Evolutionary conservation across 352 stramenopile species (phyloP).

Genomic region (Globisporangium cystogenes): DNA sequence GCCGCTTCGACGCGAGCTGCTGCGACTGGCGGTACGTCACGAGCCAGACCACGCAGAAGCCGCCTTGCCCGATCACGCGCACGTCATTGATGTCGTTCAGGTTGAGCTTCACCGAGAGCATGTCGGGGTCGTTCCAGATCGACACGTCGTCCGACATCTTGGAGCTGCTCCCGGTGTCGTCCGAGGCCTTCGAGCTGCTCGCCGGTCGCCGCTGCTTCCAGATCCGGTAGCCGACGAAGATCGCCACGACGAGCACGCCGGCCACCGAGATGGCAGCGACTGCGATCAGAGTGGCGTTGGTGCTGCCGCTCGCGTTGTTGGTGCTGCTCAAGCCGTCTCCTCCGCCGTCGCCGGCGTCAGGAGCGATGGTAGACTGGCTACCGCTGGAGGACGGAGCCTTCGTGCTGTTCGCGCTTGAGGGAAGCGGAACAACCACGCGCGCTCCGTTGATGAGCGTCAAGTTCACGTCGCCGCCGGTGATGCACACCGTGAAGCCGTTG

Average conservation of each 20-base stretch:
- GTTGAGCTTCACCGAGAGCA: neutral
- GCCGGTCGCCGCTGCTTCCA: neutral
- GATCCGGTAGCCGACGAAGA: neutral
- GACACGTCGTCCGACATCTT: neutral
- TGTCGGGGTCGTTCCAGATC: neutral
- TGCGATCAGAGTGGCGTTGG: neutral
- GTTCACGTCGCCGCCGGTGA: conserved; percentile 2
- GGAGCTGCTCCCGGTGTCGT: neutral
- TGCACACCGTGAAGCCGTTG: conserved; percentile 5
- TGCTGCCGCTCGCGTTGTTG: neutral
- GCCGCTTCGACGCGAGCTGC: neutral
- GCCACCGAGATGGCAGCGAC: neutral
- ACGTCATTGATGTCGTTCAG: neutral
- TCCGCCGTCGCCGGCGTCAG: neutral
- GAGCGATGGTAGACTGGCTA: neutral
- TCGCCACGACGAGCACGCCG: neutral
- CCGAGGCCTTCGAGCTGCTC: neutral
- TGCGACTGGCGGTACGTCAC: neutral
- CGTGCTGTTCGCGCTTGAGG: neutral
- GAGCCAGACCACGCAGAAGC: neutral
- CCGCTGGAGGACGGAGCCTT: neutral
- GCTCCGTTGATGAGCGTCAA: conserved; percentile 2
- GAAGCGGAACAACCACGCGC: neutral
- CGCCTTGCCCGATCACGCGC: neutral
- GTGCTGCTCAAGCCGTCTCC: neutral